These are phyloP conservation scores for Lepidium aucheri DNA, from an alignment of 345 rosid species.

Conservation along the genomic window DNA sequence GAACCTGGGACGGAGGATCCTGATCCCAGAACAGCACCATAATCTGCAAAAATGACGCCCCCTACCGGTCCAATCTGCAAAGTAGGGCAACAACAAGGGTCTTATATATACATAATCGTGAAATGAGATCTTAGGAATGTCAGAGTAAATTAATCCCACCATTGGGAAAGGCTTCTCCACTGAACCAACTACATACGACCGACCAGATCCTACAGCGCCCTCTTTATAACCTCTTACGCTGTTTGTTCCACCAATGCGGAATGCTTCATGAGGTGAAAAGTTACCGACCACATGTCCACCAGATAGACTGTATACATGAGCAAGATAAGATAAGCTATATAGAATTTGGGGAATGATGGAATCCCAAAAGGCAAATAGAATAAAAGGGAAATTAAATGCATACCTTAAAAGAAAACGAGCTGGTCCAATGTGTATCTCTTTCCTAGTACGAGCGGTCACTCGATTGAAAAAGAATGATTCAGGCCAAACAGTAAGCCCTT, in stretches of 20 bases:
- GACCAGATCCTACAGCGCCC: constrained; percentile 94
- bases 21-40: constrained; percentile 88
- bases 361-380: neutral
- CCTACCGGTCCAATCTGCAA: constrained; percentile 77
- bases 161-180: constrained; percentile 82
- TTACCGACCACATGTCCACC: constrained; percentile 87
- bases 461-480: constrained; percentile 87
- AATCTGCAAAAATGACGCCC: constrained; percentile 81
- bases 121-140: constrained; percentile 4
- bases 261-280: constrained; percentile 92
- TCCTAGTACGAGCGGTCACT: constrained; percentile 78
- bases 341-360: constrained; percentile 2
- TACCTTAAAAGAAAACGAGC: constrained; percentile 68
- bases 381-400: neutral
- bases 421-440: constrained; percentile 75
- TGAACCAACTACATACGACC: constrained; percentile 79
- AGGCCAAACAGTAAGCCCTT: constrained; percentile 78
- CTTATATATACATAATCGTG: constrained; percentile 35
- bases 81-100: neutral
- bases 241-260: constrained; percentile 88
- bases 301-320: constrained; percentile 47
- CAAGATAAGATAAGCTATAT: neutral
- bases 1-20: constrained; percentile 77
- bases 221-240: constrained; percentile 98
- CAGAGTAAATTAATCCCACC: constrained; percentile 38